These are phyloP conservation scores for Phaeoacremonium minimum DNA, from an alignment of 2,329 filamentous ascomycete species.

Conservation along the genomic window DNA sequence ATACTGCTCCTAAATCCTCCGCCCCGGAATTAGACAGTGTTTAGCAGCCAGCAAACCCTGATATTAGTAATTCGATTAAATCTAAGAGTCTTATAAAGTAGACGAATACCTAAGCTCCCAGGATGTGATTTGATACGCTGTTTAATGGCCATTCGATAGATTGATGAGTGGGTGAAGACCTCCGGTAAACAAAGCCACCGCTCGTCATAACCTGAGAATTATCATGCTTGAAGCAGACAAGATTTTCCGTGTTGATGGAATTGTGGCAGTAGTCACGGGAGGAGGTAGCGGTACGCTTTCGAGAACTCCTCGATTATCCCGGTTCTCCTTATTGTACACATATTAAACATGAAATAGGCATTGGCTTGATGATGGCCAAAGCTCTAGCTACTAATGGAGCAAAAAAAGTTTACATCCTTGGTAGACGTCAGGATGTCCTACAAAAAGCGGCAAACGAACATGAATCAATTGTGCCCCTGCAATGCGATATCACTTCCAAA, in stretches of 20 bases:
- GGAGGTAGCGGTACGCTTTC: slow-evolving; percentile 38
- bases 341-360: slow-evolving; percentile 28
- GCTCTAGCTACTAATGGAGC: slow-evolving; percentile 47
- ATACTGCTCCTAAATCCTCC: no score
- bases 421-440: slow-evolving; percentile 38
- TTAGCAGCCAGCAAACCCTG: no score
- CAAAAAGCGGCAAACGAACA: slow-evolving; percentile 29
- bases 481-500: slow-evolving; percentile 38
- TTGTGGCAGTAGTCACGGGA: slow-evolving; percentile 52
- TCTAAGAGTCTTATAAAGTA: no score
- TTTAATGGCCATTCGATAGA: no score
- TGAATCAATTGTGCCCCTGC: slow-evolving; percentile 23
- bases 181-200: no score
- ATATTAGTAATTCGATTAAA: no score
- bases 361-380: slow-evolving; percentile 45
- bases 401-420: slow-evolving; percentile 45
- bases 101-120: no score
- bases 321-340: not conserved
- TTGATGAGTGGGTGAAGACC: no score
- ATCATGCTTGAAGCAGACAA: slow-evolving; percentile 17
- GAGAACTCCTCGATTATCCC: not conserved
- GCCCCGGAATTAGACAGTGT: no score
- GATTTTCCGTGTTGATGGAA: slow-evolving; percentile 43
- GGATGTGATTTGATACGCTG: no score
- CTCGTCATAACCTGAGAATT: no score